Percentiles rank a stretch among this genome's conserved stretches.
Conservation (phyloP, 257 asterid species). For the Lycium barbarum region DNA sequence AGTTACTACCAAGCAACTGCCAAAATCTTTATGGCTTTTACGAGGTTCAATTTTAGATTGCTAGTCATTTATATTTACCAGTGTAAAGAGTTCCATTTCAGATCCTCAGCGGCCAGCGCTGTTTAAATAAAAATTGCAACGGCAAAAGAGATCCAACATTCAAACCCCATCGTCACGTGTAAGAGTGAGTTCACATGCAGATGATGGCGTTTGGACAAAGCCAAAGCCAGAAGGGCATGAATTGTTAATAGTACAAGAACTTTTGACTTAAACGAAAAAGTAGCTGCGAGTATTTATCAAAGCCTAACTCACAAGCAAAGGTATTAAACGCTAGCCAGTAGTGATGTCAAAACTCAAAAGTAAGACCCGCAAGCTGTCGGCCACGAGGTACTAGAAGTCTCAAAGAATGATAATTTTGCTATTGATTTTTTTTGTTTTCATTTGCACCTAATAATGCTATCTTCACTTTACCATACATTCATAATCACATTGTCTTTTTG, state of each 20-base stretch:
- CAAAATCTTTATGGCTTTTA: neutral
- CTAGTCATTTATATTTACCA: neutral
- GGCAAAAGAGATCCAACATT: neutral
- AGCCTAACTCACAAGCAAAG: constrained; percentile 19
- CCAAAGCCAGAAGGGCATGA: neutral
- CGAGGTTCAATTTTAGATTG: neutral
- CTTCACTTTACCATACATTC: constrained; percentile 1
- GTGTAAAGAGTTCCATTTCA: neutral
- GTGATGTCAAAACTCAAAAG: constrained; percentile 3
- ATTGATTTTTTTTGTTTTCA: neutral
- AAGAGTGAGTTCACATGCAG: neutral
- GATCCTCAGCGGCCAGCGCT: neutral
- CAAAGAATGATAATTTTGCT: neutral
- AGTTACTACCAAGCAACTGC: neutral
- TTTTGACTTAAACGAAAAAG: neutral
- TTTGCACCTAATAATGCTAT: neutral
- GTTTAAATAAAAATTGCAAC: neutral
- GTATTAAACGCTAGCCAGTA: neutral
- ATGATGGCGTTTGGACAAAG: neutral
- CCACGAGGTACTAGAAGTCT: neutral
- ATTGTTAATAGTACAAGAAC: neutral
- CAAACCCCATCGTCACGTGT: neutral
- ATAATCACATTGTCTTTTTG: constrained; percentile 2
- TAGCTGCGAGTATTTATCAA: neutral
- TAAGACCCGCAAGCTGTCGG: neutral